These are phyloP conservation scores for Penicillium herquei DNA, from an alignment of 495 filamentous ascomycete genomes.

Conservation along the genomic window DNA sequence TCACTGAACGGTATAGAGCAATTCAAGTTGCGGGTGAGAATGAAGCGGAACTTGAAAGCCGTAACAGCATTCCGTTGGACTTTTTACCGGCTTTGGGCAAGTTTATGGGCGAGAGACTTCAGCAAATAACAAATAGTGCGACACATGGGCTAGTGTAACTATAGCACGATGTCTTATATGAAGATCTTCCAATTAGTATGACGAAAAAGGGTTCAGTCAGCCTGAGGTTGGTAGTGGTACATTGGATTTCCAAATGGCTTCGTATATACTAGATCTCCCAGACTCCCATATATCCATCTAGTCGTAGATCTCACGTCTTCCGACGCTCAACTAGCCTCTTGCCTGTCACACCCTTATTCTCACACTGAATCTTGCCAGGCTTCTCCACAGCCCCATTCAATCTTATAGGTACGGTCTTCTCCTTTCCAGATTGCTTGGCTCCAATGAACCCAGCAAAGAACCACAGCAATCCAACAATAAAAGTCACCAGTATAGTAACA, in stretches of 20 bases:
- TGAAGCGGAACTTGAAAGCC: neutral
- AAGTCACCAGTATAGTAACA: conserved; percentile 60
- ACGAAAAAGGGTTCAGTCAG: no score
- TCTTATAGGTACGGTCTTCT: neutral
- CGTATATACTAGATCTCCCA: no score
- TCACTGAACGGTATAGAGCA: conserved; percentile 9
- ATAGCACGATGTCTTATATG: no score
- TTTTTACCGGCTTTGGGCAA: conserved; percentile 1
- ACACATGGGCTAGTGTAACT: neutral
- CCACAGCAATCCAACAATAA: conserved; percentile 20
- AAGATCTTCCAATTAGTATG: no score
- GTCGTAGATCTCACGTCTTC: neutral
- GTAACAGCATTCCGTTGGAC: neutral
- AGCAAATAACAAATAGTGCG: neutral
- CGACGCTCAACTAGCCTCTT: neutral
- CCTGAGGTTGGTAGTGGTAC: no score
- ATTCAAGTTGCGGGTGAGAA: neutral
- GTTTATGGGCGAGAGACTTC: neutral
- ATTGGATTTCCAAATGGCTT: no score
- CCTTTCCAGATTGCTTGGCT: neutral
- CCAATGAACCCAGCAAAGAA: neutral
- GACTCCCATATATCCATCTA: no score
- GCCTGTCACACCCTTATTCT: neutral
- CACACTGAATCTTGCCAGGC: neutral
- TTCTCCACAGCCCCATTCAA: neutral